Conservation (phyloP, 2,329 filamentous ascomycete species). For the Cladosporium sp. region DNA sequence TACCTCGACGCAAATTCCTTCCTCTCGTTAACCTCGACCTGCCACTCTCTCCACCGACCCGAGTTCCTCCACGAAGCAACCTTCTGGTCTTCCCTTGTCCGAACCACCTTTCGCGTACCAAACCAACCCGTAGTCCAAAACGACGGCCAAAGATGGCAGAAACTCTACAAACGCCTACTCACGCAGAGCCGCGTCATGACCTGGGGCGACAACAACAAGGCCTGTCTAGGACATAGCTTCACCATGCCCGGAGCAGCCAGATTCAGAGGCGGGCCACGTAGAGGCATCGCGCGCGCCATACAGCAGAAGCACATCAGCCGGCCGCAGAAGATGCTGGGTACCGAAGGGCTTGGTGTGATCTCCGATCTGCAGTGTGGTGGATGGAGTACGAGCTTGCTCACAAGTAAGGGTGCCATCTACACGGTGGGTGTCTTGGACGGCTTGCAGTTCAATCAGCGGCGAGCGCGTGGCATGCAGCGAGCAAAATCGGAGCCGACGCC, state of each 20-base stretch:
- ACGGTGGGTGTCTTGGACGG: conserved; percentile 45
- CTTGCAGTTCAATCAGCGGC: conserved; percentile 20
- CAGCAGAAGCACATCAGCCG: conserved; percentile 33
- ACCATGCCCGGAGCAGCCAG: conserved; percentile 1
- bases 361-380: conserved; percentile 54
- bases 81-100: conserved; percentile 48
- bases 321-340: conserved; percentile 43
- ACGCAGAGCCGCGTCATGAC: conserved; percentile 50
- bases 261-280: conserved; percentile 14
- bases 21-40: conserved; percentile 46
- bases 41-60: conserved; percentile 41
- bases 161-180: conserved; percentile 49
- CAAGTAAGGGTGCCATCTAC: conserved; percentile 45
- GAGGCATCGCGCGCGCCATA: conserved; percentile 9
- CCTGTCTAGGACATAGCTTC: conserved; percentile 36
- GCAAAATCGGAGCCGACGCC: conserved; percentile 26
- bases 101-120: conserved; percentile 49
- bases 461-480: conserved; percentile 15
- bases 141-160: conserved; percentile 50
- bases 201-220: conserved; percentile 48
- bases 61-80: conserved; percentile 44
- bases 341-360: conserved; percentile 44
- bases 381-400: conserved; percentile 52
- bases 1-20: conserved; percentile 48
- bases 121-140: conserved; percentile 50